phyloP scores from a whole-genome alignment of 2,329 filamentous ascomycete species.

The Apiospora pterosperma region DNA sequence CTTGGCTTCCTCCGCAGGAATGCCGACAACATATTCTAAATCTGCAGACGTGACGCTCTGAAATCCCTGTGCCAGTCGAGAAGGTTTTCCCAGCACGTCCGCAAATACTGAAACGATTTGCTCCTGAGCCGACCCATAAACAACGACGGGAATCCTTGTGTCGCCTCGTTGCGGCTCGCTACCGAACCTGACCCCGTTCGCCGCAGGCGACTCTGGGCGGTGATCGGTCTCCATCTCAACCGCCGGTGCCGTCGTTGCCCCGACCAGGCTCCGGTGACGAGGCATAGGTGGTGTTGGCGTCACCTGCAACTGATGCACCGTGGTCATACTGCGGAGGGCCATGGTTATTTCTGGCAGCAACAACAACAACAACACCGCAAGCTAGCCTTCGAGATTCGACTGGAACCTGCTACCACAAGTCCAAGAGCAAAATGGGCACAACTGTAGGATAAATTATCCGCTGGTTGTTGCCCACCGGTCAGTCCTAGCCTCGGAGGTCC shows the following conservation, averaged over 20 bases:
- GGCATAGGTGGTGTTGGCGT: constrained; percentile 43
- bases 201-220: constrained; percentile 14
- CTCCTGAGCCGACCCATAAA: constrained; percentile 70
- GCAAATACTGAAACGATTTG: constrained; percentile 72
- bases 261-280: constrained; percentile 33
- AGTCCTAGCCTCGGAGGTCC: not conserved
- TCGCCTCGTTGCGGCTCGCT: constrained; percentile 51
- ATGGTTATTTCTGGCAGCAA: not conserved
- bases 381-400: not conserved
- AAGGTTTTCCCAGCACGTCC: constrained; percentile 74
- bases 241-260: constrained; percentile 14
- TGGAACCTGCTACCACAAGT: not conserved
- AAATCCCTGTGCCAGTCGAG: constrained; percentile 55
- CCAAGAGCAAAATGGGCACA: not conserved
- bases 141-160: constrained; percentile 58
- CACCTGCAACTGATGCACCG: constrained; percentile 44
- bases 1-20: constrained; percentile 55
- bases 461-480: not conserved
- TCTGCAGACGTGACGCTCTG: constrained; percentile 51
- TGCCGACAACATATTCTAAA: constrained; percentile 64
- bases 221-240: constrained; percentile 23
- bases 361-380: not conserved
- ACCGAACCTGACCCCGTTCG: constrained; percentile 38
- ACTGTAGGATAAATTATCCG: not conserved
- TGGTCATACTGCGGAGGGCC: constrained; percentile 27